phyloP scores from a whole-genome alignment of 2,329 filamentous ascomycete species.

The Zymoseptoria tritici region DNA sequence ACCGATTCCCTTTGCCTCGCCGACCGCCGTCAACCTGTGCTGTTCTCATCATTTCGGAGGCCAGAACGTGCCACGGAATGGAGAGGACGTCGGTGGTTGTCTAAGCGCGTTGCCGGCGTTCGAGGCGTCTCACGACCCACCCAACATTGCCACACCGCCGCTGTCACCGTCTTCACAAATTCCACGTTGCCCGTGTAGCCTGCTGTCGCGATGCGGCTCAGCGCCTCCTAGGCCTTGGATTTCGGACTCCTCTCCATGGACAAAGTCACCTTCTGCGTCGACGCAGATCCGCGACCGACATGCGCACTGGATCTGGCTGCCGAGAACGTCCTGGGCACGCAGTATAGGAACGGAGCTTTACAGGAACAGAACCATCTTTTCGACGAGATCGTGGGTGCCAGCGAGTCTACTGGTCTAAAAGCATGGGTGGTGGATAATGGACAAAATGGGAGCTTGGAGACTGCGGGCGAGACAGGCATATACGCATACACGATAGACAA shows the following conservation, averaged over 20 bases:
- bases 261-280: constrained; percentile 2
- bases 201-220: not conserved
- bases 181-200: not conserved
- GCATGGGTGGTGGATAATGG: not conserved
- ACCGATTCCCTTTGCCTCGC: not conserved
- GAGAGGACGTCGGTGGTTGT: not conserved
- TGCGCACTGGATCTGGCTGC: constrained; percentile 9
- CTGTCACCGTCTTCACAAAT: not conserved
- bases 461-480: not conserved
- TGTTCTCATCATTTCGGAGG: not conserved
- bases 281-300: constrained; percentile 14
- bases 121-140: not conserved
- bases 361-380: constrained; percentile 1
- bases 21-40: not conserved
- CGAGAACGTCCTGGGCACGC: not conserved
- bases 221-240: not conserved
- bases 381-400: constrained; percentile 5
- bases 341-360: constrained; percentile 5
- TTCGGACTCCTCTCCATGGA: constrained; percentile 1
- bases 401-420: not conserved
- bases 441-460: not conserved
- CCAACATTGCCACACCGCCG: not conserved
- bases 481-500: constrained; percentile 11
- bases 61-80: not conserved
- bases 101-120: not conserved